Percentiles rank a stretch among this genome's conserved stretches.
Evolutionary conservation across 163 green algal genomes (phyloP).

Genomic region (Chlamydomonas reinhardtii): DNA sequence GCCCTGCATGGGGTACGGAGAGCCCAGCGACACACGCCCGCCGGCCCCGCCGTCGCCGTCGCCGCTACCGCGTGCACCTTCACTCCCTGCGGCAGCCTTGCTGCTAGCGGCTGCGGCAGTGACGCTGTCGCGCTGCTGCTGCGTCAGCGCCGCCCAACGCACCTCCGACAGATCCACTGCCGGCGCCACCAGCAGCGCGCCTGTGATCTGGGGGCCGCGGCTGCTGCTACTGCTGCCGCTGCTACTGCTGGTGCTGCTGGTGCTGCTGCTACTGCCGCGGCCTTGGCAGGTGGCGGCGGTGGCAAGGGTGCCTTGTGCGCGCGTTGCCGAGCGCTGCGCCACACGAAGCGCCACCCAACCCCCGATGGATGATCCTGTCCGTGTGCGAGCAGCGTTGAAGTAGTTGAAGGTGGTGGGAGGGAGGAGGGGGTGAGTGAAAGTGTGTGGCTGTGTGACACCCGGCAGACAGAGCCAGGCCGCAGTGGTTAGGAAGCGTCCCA

Average conservation of each 20-base stretch:
- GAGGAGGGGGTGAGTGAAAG: no score
- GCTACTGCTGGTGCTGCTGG: no score
- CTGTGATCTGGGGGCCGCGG: neutral
- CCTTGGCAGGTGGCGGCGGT: no score
- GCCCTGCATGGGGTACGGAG: conserved; percentile 1
- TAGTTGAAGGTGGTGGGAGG: no score
- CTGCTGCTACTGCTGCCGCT: neutral
- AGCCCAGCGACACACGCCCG: neutral
- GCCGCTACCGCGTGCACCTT: no score
- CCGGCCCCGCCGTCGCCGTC: no score
- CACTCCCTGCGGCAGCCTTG: no score
- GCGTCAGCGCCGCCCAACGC: conserved; percentile 18
- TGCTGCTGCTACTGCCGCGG: neutral
- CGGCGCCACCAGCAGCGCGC: conserved; percentile 33
- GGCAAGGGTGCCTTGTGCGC: neutral
- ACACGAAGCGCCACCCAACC: conserved; percentile 39
- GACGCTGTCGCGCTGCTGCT: neutral
- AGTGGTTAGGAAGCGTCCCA: no score
- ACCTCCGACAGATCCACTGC: conserved; percentile 19
- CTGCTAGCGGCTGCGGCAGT: no score
- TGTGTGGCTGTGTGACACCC: no score
- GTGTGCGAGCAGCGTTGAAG: no score
- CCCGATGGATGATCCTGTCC: conserved; percentile 25
- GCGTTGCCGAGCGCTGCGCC: neutral
- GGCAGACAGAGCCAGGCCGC: no score